Evolutionary conservation across 2,329 filamentous ascomycete genomes (phyloP).

Genomic region (Remersonia thermophila): DNA sequence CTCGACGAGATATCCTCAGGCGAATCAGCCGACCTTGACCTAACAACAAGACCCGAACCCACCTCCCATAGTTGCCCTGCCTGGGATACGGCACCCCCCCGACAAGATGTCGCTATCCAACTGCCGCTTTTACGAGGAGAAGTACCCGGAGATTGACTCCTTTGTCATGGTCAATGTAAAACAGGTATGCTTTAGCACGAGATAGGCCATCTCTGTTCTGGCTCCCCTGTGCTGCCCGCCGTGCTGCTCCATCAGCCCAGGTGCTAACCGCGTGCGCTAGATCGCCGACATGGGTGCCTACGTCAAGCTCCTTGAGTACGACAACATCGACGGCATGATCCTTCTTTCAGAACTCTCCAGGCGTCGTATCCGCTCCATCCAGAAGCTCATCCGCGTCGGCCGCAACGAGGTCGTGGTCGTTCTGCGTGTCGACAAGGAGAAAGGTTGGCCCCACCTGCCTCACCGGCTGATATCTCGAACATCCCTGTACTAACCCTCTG

Average conservation of each 20-base stretch:
- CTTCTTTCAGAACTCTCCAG: slow-evolving; percentile 92
- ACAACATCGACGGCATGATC: slow-evolving; percentile 99
- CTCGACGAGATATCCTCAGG: not conserved
- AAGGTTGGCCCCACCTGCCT: slow-evolving; percentile 42
- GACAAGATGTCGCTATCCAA: slow-evolving; percentile 28
- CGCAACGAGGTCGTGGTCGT: slow-evolving; percentile 98
- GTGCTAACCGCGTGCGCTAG: slow-evolving; percentile 28
- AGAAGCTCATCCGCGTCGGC: slow-evolving; percentile 96
- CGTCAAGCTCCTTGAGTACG: slow-evolving; percentile 98
- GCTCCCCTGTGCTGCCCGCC: not conserved
- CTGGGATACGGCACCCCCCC: slow-evolving; percentile 16
- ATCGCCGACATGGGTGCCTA: slow-evolving; percentile 99
- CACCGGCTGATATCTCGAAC: slow-evolving; percentile 1
- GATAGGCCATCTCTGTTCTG: too few species aligned
- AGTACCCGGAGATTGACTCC: slow-evolving; percentile 92
- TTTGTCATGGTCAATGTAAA: slow-evolving; percentile 99
- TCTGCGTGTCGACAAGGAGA: slow-evolving; percentile 97
- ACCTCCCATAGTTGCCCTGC: slow-evolving; percentile 12
- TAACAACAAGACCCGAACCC: slow-evolving; percentile 2
- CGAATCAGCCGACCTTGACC: slow-evolving; percentile 1
- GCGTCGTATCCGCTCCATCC: slow-evolving; percentile 96
- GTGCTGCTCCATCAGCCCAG: not conserved
- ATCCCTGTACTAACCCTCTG: slow-evolving; percentile 14
- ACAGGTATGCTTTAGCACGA: slow-evolving; percentile 49
- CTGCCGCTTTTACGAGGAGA: slow-evolving; percentile 36